phyloP scores from a whole-genome alignment of 345 rosid species.

The Triadica sebifera region DNA sequence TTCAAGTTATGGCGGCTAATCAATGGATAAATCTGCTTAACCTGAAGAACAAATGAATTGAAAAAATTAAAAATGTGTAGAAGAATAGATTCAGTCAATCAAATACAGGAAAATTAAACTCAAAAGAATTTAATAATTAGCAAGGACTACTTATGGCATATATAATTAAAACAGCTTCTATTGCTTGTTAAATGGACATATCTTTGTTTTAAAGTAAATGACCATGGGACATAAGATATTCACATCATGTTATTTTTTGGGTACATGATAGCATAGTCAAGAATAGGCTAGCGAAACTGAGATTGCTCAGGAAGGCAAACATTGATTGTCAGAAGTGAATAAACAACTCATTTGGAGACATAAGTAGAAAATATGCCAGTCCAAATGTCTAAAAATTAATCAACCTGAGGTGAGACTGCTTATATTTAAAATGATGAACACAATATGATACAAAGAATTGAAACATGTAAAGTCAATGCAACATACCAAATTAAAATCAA shows the following conservation, averaged over 20 bases:
- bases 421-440: not conserved
- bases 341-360: not conserved
- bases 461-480: not conserved
- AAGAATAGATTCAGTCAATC: not conserved
- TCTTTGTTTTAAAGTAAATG: not conserved
- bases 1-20: constrained; percentile 48
- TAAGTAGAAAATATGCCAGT: not conserved
- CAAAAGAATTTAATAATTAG: constrained; percentile 1
- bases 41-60: constrained; percentile 43
- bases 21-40: constrained; percentile 54
- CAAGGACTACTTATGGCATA: not conserved
- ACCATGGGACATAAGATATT: not conserved
- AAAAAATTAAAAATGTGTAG: not conserved
- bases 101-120: constrained; percentile 1
- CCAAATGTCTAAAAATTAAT: not conserved
- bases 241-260: not conserved
- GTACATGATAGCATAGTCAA: not conserved
- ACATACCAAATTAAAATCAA: constrained; percentile 68
- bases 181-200: not conserved
- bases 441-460: not conserved
- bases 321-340: not conserved
- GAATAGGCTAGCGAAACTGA: not conserved
- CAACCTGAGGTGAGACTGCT: not conserved
- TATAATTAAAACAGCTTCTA: not conserved
- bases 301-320: not conserved